Evolutionary conservation across 2,329 filamentous ascomycete genomes (phyloP), one percentile per base, ranked within the genome.

Genomic region (Fusarium illudens): DNA sequence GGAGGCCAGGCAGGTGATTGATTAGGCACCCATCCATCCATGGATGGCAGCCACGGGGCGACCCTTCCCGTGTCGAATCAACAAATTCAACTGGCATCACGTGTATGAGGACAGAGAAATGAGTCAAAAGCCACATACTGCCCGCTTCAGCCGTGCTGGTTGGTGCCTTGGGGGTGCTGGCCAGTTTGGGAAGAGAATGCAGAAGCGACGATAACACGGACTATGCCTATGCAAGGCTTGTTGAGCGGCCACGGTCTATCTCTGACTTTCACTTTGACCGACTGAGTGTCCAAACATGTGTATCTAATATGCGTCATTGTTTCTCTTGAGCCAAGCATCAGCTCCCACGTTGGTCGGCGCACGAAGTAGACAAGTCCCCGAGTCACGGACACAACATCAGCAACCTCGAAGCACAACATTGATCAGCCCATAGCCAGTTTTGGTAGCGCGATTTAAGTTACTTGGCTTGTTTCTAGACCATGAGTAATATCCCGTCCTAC

Each of bases 11-110:
- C 15, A n/a, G 10, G 13, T 19, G 13, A 12, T 17, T 37, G 37
- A 29, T 15, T 30, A 59, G 53, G 49, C 44, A 67, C 30, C 49
- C 54, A 60, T 9, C 12, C 13, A 6, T 30, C 25, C 27, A 49
- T 50, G 22, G 5, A 27, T 12, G 11, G 17, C 6, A 33, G 15
- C 30, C 30, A 50, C 30, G 19, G 19, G 5, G 3, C 20, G 13
- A 34, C 7, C 8, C 7, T 49, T 5, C 29, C 27, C 17, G 25
- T 49, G 46, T 7, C 10, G 10, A 17, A 27, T 17, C 10, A 17
- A 27, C 5, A 17, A 17, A 12, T 17, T 46, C 9, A 17, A 17
- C 17, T 12, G 2, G 27, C n/a, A 46, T 46, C 39, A 46, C 39
- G 39, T 46, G 39, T 46, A 27, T 12, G 9, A 22, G 15, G 1